phyloP scores from a whole-genome alignment of 1,284 basidiomycete genomes.

The Agaricales sp. region DNA sequence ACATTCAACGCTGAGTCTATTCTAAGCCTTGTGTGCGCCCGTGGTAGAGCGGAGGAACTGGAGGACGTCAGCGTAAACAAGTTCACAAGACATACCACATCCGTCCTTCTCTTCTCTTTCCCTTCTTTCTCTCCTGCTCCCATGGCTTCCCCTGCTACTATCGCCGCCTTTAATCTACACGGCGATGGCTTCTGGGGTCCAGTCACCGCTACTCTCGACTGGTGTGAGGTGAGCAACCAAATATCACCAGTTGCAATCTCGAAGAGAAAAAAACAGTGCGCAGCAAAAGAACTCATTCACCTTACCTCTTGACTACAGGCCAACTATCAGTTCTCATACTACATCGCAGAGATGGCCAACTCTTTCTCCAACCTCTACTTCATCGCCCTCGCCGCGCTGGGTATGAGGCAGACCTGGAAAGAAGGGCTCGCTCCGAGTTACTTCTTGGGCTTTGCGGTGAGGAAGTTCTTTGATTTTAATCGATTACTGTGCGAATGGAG shows the following conservation, averaged over 20 bases:
- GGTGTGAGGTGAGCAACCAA: conserved; percentile 46
- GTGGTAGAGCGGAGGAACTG: too few relatives aligned
- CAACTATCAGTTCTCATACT: conserved; percentile 62
- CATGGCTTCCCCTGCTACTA: background rate
- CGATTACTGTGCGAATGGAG: too few relatives aligned
- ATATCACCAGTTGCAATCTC: too few relatives aligned
- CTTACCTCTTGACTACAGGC: conserved; percentile 25
- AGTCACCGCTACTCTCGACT: conserved; percentile 58
- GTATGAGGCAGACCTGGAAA: conserved; percentile 23
- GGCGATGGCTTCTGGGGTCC: conserved; percentile 43
- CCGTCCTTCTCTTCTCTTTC: too few relatives aligned
- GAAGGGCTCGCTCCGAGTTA: conserved; percentile 42
- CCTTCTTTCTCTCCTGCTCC: too few relatives aligned
- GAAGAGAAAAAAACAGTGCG: too few relatives aligned
- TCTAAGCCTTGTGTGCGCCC: too few relatives aligned
- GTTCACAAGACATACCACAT: too few relatives aligned
- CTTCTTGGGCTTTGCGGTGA: conserved; percentile 22
- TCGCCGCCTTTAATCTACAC: background rate
- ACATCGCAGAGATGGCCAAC: conserved; percentile 61
- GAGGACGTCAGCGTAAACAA: too few relatives aligned
- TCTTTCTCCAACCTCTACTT: conserved; percentile 53
- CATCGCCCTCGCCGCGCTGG: conserved; percentile 36
- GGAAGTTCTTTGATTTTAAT: conserved; percentile 19
- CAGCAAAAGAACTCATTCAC: conserved; percentile 4
- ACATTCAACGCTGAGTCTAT: too few relatives aligned